Evolutionary conservation across 805 yeast species (phyloP), one percentile per base, ranked within the genome.

Genomic region (Saturnispora gosingensis): DNA sequence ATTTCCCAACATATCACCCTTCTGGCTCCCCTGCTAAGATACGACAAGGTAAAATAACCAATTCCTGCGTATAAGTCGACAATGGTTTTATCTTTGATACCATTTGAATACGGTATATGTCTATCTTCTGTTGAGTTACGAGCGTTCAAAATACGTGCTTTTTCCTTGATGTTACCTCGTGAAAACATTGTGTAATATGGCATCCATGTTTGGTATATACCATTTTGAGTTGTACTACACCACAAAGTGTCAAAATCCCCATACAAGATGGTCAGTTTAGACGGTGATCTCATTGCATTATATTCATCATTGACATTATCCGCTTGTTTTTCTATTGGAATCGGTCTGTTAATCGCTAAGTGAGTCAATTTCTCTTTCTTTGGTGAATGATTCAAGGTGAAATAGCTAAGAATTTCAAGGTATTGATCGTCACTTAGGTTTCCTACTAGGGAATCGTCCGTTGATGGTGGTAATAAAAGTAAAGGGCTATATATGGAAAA

Each of bases 101-200:
- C 50, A 20, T 48, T 32, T 11, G 42, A 11, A 28, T 53, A 55
- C 13, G 51, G 51, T 13, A 10, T 4, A 18, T 30, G 36, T 18
- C 51, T 34, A 22, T 20, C 35, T 22, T 43, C 38, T n/a, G 22
- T 36, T 6, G 32, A 16, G 34, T 22, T 20, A 10, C 15, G 27
- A 0, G 64, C 63, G 18, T 71, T 71, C 40, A 86, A 61, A 0
- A 88, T 73, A 20, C 96, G 66, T 13, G 79, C 74, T 63, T 88
- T 88, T 61, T 88, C 96, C 56, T 84, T 84, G 58, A 88, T 78
- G 62, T 88, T 88, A 1, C 96, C 96, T 18, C 96, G 67, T 46
- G 90, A 82, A 62, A 88, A 88, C 96, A 88, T 88, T 2, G 95
- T 86, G 60, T 80, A 83, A 50, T 74, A 63, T 2, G 96, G 96